These are phyloP conservation scores for Leptodontidium sp. DNA, from an alignment of 2,329 filamentous ascomycete species.

Conservation along the genomic window DNA sequence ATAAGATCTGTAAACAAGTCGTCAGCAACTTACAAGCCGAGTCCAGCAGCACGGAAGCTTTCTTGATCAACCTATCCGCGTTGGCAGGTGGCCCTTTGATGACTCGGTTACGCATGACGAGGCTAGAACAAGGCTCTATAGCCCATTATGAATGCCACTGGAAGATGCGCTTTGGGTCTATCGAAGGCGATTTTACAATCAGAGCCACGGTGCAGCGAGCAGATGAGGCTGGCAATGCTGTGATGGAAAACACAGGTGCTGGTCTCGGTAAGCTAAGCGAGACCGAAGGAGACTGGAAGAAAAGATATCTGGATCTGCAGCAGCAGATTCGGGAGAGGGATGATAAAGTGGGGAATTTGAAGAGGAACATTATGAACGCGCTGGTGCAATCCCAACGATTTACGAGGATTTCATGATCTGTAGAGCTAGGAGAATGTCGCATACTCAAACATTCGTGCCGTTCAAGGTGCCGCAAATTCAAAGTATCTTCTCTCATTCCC, in stretches of 20 bases:
- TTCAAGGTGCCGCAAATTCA: no score
- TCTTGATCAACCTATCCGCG: slow-evolving; percentile 66
- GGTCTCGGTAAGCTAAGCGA: slow-evolving; percentile 30
- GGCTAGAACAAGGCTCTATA: slow-evolving; percentile 53
- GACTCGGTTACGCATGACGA: slow-evolving; percentile 53
- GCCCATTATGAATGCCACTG: slow-evolving; percentile 61
- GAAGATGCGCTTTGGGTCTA: slow-evolving; percentile 63
- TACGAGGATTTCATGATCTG: slow-evolving; percentile 16
- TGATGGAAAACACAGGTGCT: slow-evolving; percentile 18
- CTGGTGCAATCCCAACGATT: slow-evolving; percentile 37
- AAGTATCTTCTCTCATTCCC: no score
- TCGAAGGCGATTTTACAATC: slow-evolving; percentile 62
- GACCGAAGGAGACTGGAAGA: slow-evolving; percentile 54
- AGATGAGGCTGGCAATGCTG: slow-evolving; percentile 26
- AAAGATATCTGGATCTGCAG: slow-evolving; percentile 64
- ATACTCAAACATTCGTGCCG: no score
- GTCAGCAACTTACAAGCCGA: slow-evolving; percentile 61
- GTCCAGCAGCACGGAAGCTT: slow-evolving; percentile 60
- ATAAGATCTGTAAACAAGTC: slow-evolving; percentile 61
- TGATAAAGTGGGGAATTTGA: slow-evolving; percentile 57
- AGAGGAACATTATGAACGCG: slow-evolving; percentile 53
- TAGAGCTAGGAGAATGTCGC: neutral
- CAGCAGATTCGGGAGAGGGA: slow-evolving; percentile 66
- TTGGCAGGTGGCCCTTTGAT: slow-evolving; percentile 64
- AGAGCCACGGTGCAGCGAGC: slow-evolving; percentile 51